phyloP scores from a whole-genome alignment of 371 early-diverging fungal genomes.

The Thermomucor indicae-seudaticae region DNA sequence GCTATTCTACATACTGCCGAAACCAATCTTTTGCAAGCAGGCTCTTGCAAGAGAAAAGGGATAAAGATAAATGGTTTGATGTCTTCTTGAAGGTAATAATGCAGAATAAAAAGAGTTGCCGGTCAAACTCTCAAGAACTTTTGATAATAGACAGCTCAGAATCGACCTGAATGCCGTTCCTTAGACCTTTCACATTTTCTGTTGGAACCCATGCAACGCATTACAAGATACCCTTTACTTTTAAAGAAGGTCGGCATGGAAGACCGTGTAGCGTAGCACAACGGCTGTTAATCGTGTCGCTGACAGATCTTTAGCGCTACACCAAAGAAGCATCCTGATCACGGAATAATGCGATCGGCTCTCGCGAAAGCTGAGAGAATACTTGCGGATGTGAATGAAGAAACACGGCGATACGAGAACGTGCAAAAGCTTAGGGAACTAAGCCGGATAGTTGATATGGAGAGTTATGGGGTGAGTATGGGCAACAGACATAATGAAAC shows the following conservation, averaged over 20 bases:
- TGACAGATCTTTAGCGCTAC: conserved; percentile 79
- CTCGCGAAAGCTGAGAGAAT: conserved; percentile 65
- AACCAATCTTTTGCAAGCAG: conserved; percentile 61
- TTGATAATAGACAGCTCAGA: conserved; percentile 41
- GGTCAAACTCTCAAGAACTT: neutral
- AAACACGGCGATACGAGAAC: conserved; percentile 73
- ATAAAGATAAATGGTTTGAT: conserved; percentile 48
- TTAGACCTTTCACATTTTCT: conserved; percentile 85
- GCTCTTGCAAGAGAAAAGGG: conserved; percentile 58
- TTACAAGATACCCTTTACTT: conserved; percentile 89
- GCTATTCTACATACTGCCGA: conserved; percentile 66
- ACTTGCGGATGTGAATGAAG: conserved; percentile 74
- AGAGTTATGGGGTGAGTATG: conserved; percentile 49
- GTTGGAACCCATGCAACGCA: conserved; percentile 90
- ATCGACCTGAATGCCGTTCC: conserved; percentile 70
- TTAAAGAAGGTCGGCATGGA: conserved; percentile 61
- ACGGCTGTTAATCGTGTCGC: neutral
- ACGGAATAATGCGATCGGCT: conserved; percentile 66
- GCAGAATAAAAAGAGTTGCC: too few relatives aligned
- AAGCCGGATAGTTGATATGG: conserved; percentile 63
- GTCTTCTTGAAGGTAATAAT: conserved; percentile 62
- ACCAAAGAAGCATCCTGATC: conserved; percentile 73
- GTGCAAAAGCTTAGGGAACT: conserved; percentile 70
- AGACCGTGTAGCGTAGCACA: neutral
- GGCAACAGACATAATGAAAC: neutral